Base-by-base conservation (phyloP, 352 stramenopile species). In the Phytopythium aichiense region DNA sequence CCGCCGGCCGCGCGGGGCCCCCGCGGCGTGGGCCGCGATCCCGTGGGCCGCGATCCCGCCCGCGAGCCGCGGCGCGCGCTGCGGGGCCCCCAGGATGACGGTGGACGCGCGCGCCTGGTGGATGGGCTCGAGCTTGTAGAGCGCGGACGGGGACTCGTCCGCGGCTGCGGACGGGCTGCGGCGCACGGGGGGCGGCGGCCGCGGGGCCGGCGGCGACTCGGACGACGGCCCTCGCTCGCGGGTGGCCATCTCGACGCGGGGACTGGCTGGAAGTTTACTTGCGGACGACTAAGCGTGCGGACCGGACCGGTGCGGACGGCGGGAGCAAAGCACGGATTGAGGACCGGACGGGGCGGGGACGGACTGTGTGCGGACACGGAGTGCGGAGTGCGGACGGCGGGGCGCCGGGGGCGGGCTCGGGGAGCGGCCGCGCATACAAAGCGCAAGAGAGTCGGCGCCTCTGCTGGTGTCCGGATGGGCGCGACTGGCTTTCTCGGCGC, bases 111-210 rank as follows among this genome's bases (percentile, higher is more conserved):
- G 49, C 49, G 49, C 16, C 16, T 58, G 50, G 55, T 69, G 63
- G 60, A 79, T 71, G 15, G 68, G 63, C 31, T 76, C 60, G 63
- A 79, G 68, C 60, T 69, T 74, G 50, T 55, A 61, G 40, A 50
- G 57, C 35, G 55, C 60, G 31, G 60, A 46, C 40, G 42, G 46
- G 53, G 64, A 49, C 57, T 71, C 59, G 33, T 60, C 46, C 18
- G 28, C 50, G 15, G 30, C 28, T 15, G 50, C 2, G 8, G 50
- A 42, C 18, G 42, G 42, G 15, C 8, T 1, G n/a, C 43, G 43
- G n/a, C 12, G 43, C 20, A 15, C 15, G 11, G 49, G 49, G 22
- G 22, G 48, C 16, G 48, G 7, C 49, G 23, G 49, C 25, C 16
- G 49, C n/a, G 38, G 38, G 42, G 42, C 18, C 42, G 42, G 42